Conservation (phyloP, 2,329 filamentous ascomycete species). For the Microsporum canis region DNA sequence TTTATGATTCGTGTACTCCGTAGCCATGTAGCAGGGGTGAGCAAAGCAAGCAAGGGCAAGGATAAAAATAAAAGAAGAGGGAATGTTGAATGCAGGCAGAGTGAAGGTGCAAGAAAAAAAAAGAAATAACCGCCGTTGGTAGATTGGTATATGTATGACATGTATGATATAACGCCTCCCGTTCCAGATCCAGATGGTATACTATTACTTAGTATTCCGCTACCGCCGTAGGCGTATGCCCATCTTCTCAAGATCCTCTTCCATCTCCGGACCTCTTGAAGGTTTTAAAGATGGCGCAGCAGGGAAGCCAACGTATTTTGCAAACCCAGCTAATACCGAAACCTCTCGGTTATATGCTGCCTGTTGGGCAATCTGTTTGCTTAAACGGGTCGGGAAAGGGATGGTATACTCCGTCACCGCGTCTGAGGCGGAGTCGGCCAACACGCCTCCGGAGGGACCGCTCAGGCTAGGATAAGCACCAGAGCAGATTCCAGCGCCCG, state of each 20-base stretch:
- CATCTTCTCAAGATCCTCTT: slow-evolving; percentile 82
- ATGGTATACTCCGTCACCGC: slow-evolving; percentile 72
- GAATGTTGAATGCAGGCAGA: neutral
- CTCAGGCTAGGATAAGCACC: neutral
- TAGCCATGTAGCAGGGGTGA: neutral
- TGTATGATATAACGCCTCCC: neutral
- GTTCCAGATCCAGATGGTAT: neutral
- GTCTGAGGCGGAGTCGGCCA: slow-evolving; percentile 30
- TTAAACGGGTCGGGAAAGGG: slow-evolving; percentile 63
- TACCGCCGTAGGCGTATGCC: slow-evolving; percentile 44
- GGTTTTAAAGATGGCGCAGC: slow-evolving; percentile 76
- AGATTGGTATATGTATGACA: neutral
- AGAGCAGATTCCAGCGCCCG: neutral
- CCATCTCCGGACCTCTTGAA: slow-evolving; percentile 60
- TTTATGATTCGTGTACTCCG: neutral
- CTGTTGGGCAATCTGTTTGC: slow-evolving; percentile 71
- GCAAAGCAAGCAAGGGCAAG: neutral
- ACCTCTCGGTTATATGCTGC: slow-evolving; percentile 92
- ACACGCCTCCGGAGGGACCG: neutral
- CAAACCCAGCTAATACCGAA: slow-evolving; percentile 76
- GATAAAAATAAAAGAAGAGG: neutral
- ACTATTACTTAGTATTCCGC: neutral
- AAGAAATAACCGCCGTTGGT: neutral
- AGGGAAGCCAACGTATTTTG: slow-evolving; percentile 92
- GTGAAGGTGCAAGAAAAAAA: neutral